These are phyloP conservation scores for Coemansia interrupta DNA, from an alignment of 192 early-diverging fungal species.

Conservation along the genomic window DNA sequence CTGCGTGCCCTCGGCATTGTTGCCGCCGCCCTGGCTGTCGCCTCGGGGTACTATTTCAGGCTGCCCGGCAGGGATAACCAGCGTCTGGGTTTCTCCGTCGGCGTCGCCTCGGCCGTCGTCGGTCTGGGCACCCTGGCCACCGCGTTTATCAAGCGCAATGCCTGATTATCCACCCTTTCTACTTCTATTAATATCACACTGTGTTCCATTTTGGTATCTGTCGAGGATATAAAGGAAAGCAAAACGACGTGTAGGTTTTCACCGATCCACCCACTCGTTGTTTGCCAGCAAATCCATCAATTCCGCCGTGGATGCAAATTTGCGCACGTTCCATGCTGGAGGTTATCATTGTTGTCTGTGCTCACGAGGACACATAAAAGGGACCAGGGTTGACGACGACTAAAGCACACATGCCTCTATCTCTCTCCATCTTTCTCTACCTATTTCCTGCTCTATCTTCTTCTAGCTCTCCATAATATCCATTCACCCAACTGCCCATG, in stretches of 20 bases:
- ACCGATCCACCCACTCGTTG: too few relatives aligned
- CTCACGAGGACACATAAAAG: background rate
- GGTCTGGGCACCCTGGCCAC: slow-evolving; percentile 47
- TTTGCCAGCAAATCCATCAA: too few relatives aligned
- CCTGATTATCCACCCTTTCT: background rate
- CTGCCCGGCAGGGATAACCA: slow-evolving; percentile 49
- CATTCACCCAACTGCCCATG: background rate
- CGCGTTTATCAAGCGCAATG: slow-evolving; percentile 33
- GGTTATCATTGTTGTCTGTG: background rate
- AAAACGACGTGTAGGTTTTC: too few relatives aligned
- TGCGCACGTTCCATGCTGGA: too few relatives aligned
- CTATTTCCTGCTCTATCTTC: background rate
- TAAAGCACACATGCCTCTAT: too few relatives aligned
- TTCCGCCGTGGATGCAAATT: too few relatives aligned
- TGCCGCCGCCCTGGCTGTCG: slow-evolving; percentile 39
- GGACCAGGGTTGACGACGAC: background rate
- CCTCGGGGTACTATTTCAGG: slow-evolving; percentile 45
- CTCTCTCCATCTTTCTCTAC: too few relatives aligned
- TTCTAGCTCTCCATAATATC: background rate
- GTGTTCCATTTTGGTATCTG: too few relatives aligned
- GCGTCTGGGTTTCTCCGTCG: slow-evolving; percentile 43
- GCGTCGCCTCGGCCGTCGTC: slow-evolving; percentile 41
- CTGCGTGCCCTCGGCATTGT: slow-evolving; percentile 32
- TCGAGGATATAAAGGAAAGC: too few relatives aligned
- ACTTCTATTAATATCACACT: too few relatives aligned